phyloP scores from a whole-genome alignment of 2,329 filamentous ascomycete genomes.

The Chaetomiaceae sp. region DNA sequence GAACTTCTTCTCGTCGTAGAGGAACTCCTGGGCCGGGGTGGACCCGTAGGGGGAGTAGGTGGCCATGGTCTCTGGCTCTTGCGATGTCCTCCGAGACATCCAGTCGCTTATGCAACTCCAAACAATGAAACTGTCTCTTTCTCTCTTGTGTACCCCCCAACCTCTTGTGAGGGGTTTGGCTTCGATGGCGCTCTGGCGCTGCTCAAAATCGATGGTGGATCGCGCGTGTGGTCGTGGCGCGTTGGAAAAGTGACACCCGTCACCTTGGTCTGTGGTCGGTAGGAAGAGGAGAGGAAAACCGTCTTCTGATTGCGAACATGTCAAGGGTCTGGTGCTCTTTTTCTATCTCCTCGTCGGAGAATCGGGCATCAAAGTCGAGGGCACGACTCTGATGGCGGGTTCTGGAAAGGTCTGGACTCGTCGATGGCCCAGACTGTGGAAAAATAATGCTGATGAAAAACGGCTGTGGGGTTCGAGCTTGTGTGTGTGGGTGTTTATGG shows the following conservation, averaged over 20 bases:
- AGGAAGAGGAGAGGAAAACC: constrained; percentile 50
- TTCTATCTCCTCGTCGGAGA: constrained; percentile 36
- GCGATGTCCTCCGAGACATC: constrained; percentile 32
- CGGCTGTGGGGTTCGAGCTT: constrained; percentile 9
- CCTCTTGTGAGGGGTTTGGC: constrained; percentile 17
- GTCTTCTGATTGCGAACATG: constrained; percentile 55
- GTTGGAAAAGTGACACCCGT: constrained; percentile 45
- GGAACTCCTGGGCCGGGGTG: constrained; percentile 45
- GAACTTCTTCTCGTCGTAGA: constrained; percentile 47
- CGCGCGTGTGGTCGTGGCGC: constrained; percentile 46
- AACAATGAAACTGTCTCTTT: constrained; percentile 3
- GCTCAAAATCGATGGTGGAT: constrained; percentile 22
- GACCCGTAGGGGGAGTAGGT: constrained; percentile 41
- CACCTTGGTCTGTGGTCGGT: constrained; percentile 60
- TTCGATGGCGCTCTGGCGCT: constrained; percentile 17
- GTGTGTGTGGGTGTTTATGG: constrained; percentile 11
- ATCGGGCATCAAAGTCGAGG: constrained; percentile 36
- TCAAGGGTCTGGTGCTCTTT: constrained; percentile 40
- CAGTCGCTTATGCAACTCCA: constrained; percentile 17
- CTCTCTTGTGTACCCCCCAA: constrained; percentile 16
- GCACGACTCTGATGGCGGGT: constrained; percentile 33
- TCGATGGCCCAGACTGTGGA: constrained; percentile 35
- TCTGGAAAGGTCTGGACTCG: constrained; percentile 37
- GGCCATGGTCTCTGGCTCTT: constrained; percentile 37
- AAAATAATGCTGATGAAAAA: constrained; percentile 18